Percentiles rank a stretch among this genome's conserved stretches.
Conservation (phyloP, 2,329 filamentous ascomycete species). For the Exophiala bonariae region DNA sequence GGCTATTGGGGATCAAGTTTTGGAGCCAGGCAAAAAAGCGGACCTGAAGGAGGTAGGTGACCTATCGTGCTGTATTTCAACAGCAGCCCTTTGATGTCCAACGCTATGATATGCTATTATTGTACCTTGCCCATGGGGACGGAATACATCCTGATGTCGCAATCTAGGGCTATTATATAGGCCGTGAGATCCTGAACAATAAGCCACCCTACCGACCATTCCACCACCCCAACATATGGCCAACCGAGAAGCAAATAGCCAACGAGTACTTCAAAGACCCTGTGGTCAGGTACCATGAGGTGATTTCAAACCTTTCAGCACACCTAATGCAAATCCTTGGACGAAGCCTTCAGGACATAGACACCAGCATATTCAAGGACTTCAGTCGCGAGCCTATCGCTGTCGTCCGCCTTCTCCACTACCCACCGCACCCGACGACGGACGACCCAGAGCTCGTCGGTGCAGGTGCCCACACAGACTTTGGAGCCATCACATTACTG, state of each 20-base stretch:
- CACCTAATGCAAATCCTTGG: conserved; percentile 39
- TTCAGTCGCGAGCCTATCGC: conserved; percentile 31
- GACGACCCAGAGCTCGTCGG: conserved; percentile 25
- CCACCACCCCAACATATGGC: conserved; percentile 22
- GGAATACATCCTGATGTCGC: not conserved
- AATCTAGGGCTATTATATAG: conserved; percentile 29
- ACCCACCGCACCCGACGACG: conserved; percentile 30
- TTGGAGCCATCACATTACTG: conserved; percentile 59
- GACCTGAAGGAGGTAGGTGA: conserved; percentile 33
- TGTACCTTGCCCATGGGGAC: not conserved
- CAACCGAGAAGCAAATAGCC: conserved; percentile 3
- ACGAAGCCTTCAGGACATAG: conserved; percentile 47
- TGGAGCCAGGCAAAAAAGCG: conserved; percentile 27
- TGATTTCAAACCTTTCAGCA: conserved; percentile 12
- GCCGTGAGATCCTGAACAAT: conserved; percentile 22
- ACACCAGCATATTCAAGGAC: conserved; percentile 30
- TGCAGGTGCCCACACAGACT: conserved; percentile 43
- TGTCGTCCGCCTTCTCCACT: conserved; percentile 30
- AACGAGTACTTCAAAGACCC: conserved; percentile 14
- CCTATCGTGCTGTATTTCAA: conserved; percentile 19
- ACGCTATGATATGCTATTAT: not conserved
- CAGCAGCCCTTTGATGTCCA: not conserved
- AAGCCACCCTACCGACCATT: conserved; percentile 23
- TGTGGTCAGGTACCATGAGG: conserved; percentile 18
- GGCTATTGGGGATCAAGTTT: conserved; percentile 28